Percentiles rank a stretch among this genome's conserved stretches.
These are phyloP conservation scores for Fusarium udum DNA, from an alignment of 2,329 filamentous ascomycete genomes.

Conservation along the genomic window DNA sequence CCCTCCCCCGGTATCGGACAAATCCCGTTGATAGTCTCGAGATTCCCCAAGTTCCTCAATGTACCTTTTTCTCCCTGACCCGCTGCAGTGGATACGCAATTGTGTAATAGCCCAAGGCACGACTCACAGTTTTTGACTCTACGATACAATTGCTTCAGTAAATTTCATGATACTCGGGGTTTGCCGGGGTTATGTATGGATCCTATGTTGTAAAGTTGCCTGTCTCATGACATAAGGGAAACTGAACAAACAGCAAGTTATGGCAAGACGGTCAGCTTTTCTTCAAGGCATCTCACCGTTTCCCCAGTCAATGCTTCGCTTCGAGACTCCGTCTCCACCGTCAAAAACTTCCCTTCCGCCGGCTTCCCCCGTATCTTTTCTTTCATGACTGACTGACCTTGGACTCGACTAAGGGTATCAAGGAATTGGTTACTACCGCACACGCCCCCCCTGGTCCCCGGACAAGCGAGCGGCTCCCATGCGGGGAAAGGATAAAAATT, in stretches of 20 bases:
- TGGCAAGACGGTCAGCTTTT: background rate
- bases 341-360: conserved; percentile 31
- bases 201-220: conserved; percentile 22
- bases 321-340: conserved; percentile 21
- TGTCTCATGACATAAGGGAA: conserved; percentile 31
- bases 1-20: conserved; percentile 33
- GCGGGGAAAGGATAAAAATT: conserved; percentile 35
- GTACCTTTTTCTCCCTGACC: conserved; percentile 13
- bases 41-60: conserved; percentile 16
- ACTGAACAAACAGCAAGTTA: background rate
- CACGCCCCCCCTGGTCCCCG: conserved; percentile 28
- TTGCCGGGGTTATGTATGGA: conserved; percentile 22
- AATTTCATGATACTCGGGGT: conserved; percentile 29
- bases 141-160: background rate
- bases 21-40: conserved; percentile 3
- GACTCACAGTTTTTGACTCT: background rate
- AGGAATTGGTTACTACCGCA: background rate
- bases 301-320: conserved; percentile 3
- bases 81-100: conserved; percentile 33
- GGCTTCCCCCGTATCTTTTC: conserved; percentile 16
- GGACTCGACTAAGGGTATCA: background rate
- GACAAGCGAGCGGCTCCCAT: conserved; percentile 38
- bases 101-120: conserved; percentile 31
- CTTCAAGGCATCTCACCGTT: background rate
- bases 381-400: background rate